These are phyloP conservation scores for Neurospora sp. DNA, from an alignment of 495 filamentous ascomycete genomes.

Conservation along the genomic window DNA sequence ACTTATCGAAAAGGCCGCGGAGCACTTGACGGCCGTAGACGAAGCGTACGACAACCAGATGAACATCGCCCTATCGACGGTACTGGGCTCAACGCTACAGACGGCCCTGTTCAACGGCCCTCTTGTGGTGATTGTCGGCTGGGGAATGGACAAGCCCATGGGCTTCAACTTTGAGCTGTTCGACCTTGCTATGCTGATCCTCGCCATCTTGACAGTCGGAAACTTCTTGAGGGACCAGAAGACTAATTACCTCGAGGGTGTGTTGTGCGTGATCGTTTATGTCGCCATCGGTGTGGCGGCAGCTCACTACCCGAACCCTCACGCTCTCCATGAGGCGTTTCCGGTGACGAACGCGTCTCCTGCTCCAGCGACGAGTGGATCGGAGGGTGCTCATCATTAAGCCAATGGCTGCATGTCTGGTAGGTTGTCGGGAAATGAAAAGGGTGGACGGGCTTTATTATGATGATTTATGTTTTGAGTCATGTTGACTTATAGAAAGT, in stretches of 20 bases:
- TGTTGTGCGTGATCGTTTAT: constrained; percentile 63
- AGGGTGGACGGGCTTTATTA: not conserved
- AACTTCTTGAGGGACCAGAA: constrained; percentile 74
- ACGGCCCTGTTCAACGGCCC: constrained; percentile 86
- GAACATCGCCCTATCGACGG: constrained; percentile 88
- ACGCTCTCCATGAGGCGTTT: constrained; percentile 1
- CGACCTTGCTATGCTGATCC: constrained; percentile 75
- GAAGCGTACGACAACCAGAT: constrained; percentile 82
- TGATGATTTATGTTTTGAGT: not conserved
- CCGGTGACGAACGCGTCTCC: not conserved
- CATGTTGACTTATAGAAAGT: not conserved
- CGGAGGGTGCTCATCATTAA: not conserved
- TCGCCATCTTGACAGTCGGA: constrained; percentile 78
- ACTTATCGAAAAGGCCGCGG: constrained; percentile 82
- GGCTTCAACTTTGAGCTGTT: constrained; percentile 82
- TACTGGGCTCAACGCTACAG: constrained; percentile 80
- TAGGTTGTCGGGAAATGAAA: not conserved
- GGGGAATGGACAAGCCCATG: constrained; percentile 64
- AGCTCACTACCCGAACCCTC: constrained; percentile 51
- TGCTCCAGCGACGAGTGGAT: not conserved
- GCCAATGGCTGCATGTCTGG: not conserved
- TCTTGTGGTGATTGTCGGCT: constrained; percentile 73
- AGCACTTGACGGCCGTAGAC: constrained; percentile 83
- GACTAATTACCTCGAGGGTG: constrained; percentile 72
- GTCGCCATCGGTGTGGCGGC: constrained; percentile 53